Evolutionary conservation across 106 monocot genomes (phyloP), one percentile per base, ranked within the genome.

Genomic region (Narthecium ossifragum): DNA sequence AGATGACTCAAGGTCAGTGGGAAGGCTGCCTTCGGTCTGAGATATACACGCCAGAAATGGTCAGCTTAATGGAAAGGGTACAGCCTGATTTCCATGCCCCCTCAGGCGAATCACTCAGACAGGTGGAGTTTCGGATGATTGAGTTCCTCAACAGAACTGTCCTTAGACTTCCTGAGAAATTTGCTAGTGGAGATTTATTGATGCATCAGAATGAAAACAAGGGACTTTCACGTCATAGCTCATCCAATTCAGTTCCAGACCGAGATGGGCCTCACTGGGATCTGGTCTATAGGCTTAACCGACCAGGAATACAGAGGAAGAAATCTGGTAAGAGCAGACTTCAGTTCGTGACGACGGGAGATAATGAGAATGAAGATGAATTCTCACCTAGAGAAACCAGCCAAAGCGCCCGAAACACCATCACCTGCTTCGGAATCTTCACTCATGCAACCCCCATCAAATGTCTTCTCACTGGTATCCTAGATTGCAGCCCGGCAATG

Each of bases 311-410:
- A 20, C 70, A 69, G 12, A 86, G 78, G 65, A 96, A 86, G 63
- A 96, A 86, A 49, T 96, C 96, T 0, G 90, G 96, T 0, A 96
- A 96, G 65, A 96, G 96, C 63, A 60, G 90, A 40, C 86, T 96
- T 47, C 90, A 96, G 62, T 86, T 96, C 54, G 78, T 96, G 57
- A 83, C 86, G 2, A 80, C 77, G 0, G 90, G 80, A 21, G 90
- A 96, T 26, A 75, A 80, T 51, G 94, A 94, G 26, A 73, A 58
- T 15, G 85, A 86, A 53, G 90, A 96, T 4, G 90, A 90, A 14
- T 73, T 83, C 63, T 77, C 85, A 37, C 72, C 82, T 0, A 72
- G 69, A 31, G 85, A 86, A 46, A 0, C 52, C 6, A 38, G 13
- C 32, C 53, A 43, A n/a, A 61, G 38, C 58, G 25, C 34, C 2